phyloP scores from a whole-genome alignment of 805 yeast species.

The Yarrowia porcina region DNA sequence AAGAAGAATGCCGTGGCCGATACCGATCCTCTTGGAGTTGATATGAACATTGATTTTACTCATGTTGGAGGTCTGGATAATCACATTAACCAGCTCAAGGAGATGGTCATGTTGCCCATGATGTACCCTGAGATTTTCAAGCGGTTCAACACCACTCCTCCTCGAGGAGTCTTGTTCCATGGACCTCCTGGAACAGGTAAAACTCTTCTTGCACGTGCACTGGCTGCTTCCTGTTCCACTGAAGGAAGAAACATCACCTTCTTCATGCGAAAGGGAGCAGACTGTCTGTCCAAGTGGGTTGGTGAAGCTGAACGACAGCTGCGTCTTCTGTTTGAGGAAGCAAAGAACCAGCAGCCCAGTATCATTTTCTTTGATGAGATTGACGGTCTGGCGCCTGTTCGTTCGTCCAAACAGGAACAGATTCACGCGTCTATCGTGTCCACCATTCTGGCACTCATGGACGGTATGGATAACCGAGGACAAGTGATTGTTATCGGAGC shows the following conservation, averaged over 20 bases:
- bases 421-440: conserved; percentile 97
- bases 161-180: conserved; percentile 94
- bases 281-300: conserved; percentile 95
- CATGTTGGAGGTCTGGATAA: conserved; percentile 89
- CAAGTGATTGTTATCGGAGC: conserved; percentile 98
- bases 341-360: conserved; percentile 91
- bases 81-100: conserved; percentile 88
- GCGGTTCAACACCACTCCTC: conserved; percentile 88
- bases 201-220: conserved; percentile 94
- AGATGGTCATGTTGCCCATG: conserved; percentile 92
- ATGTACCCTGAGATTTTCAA: conserved; percentile 91
- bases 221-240: conserved; percentile 91
- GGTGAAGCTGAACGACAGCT: conserved; percentile 98
- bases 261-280: conserved; percentile 98
- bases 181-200: conserved; percentile 99
- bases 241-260: conserved; percentile 84
- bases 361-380: conserved; percentile 97
- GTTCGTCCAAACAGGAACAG: conserved; percentile 97
- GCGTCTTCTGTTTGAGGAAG: conserved; percentile 88
- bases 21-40: conserved; percentile 89
- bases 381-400: conserved; percentile 96
- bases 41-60: conserved; percentile 77
- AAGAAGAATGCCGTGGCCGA: conserved; percentile 55
- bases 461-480: conserved; percentile 98
- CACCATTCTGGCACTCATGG: conserved; percentile 92